Conservation (phyloP, 129 eudicot genomes). For the Ambrosia trifida region DNA sequence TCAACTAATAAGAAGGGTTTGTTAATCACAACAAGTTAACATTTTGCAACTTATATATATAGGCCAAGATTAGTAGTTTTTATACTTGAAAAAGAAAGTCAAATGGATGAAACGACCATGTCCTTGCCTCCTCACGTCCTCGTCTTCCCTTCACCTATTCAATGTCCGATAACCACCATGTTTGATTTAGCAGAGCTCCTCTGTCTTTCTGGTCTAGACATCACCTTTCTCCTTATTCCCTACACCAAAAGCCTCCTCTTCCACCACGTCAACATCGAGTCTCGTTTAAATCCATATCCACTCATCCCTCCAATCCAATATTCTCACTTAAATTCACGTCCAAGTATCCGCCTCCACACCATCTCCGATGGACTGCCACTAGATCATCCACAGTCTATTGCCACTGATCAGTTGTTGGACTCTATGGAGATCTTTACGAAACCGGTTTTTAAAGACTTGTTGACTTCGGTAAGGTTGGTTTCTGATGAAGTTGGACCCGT, state of each 20-base stretch:
- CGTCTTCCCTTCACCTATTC: conserved; percentile 33
- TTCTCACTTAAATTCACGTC: conserved; percentile 4
- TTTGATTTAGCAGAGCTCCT: conserved; percentile 36
- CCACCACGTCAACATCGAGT: conserved; percentile 16
- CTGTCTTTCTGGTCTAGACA: conserved; percentile 16
- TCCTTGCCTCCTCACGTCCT: conserved; percentile 21
- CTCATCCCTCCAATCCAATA: background rate
- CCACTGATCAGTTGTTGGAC: conserved; percentile 27
- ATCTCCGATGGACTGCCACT: conserved; percentile 32
- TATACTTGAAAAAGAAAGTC: background rate
- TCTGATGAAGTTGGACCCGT: conserved; percentile 20
- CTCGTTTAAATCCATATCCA: conserved; percentile 22
- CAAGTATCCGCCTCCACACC: conserved; percentile 22
- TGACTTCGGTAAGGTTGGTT: conserved; percentile 20
- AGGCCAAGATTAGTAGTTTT: background rate
- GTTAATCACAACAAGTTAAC: too few species aligned
- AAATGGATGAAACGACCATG: conserved; percentile 13
- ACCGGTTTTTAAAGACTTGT: conserved; percentile 41
- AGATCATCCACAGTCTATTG: conserved; percentile 21
- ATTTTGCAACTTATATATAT: too few species aligned
- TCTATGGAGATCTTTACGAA: conserved; percentile 27
- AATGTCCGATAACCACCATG: conserved; percentile 31
- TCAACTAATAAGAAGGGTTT: too few species aligned
- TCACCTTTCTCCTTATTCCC: conserved; percentile 18
- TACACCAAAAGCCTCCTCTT: conserved; percentile 28